phyloP scores from a whole-genome alignment of 2,329 filamentous ascomycete genomes.

The Talaromyces atroroseus region DNA sequence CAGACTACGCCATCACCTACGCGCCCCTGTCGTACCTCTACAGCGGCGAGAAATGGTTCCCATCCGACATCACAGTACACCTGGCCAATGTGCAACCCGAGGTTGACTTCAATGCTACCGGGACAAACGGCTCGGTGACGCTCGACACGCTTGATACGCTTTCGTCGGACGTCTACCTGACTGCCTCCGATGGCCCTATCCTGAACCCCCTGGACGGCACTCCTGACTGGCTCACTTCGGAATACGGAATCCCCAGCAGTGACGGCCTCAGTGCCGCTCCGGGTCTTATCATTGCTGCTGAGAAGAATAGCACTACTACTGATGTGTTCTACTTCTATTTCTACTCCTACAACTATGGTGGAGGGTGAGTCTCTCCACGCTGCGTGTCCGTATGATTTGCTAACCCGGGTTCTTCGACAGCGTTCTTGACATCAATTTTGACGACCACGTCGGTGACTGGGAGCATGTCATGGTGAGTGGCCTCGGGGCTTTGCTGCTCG shows the following conservation, averaged over 20 bases:
- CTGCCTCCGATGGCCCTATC: slow-evolving; percentile 1
- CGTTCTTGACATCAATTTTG: background rate
- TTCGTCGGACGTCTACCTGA: background rate
- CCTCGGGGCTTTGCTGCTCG: too few relatives aligned
- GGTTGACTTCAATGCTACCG: background rate
- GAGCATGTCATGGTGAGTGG: slow-evolving; percentile 1
- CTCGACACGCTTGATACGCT: background rate
- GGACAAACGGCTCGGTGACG: background rate
- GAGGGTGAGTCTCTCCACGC: background rate
- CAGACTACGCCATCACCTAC: slow-evolving; percentile 1
- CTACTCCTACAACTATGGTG: slow-evolving; percentile 10
- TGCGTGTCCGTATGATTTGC: background rate
- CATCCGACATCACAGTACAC: slow-evolving; percentile 5
- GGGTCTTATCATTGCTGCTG: background rate
- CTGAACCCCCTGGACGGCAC: slow-evolving; percentile 1
- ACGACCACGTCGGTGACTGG: slow-evolving; percentile 4
- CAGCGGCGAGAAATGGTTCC: slow-evolving; percentile 7
- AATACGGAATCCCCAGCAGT: slow-evolving; percentile 1
- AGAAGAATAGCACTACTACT: slow-evolving; percentile 5
- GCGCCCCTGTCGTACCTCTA: slow-evolving; percentile 6
- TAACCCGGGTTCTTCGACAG: background rate
- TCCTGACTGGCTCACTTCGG: slow-evolving; percentile 3
- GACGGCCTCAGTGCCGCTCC: background rate
- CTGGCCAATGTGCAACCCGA: slow-evolving; percentile 2
- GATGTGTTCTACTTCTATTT: slow-evolving; percentile 10